Conservation (phyloP, 495 filamentous ascomycete genomes). For the Xylaria sp. region DNA sequence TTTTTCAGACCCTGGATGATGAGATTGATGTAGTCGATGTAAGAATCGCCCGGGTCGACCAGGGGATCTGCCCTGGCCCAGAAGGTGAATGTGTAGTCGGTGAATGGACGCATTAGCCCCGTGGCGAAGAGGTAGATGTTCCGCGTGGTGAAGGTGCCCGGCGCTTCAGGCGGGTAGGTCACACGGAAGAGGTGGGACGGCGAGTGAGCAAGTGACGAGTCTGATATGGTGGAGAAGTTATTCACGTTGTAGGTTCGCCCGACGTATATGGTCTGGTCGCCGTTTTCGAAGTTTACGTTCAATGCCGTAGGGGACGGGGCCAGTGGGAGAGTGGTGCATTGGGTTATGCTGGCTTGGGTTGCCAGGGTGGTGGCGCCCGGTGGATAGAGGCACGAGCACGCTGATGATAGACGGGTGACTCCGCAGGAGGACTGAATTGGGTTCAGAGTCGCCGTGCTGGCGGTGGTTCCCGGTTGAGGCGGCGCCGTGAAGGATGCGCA, state of each 20-base stretch:
- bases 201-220: constrained; percentile 14
- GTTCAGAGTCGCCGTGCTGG: constrained; percentile 7
- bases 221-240: constrained; percentile 5
- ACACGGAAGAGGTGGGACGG: constrained; percentile 16
- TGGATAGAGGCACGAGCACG: constrained; percentile 19
- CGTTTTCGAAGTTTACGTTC: constrained; percentile 11
- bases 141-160: neutral
- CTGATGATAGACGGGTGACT: constrained; percentile 15
- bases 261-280: constrained; percentile 5
- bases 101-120: constrained; percentile 15
- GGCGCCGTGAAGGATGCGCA: constrained; percentile 18
- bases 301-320: constrained; percentile 16
- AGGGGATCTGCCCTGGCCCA: constrained; percentile 14
- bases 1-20: constrained; percentile 17
- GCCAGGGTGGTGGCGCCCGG: constrained; percentile 14
- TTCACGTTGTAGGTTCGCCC: constrained; percentile 7
- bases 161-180: constrained; percentile 3
- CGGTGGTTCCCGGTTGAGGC: constrained; percentile 3
- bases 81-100: constrained; percentile 17
- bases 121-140: constrained; percentile 15
- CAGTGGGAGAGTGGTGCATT: constrained; percentile 12
- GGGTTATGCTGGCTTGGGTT: constrained; percentile 20
- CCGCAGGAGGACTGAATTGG: constrained; percentile 16
- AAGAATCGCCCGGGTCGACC: neutral
- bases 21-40: constrained; percentile 22